Evolutionary conservation across 306 rosid genomes (phyloP).

Genomic region (Elaeagnus macrophylla): DNA sequence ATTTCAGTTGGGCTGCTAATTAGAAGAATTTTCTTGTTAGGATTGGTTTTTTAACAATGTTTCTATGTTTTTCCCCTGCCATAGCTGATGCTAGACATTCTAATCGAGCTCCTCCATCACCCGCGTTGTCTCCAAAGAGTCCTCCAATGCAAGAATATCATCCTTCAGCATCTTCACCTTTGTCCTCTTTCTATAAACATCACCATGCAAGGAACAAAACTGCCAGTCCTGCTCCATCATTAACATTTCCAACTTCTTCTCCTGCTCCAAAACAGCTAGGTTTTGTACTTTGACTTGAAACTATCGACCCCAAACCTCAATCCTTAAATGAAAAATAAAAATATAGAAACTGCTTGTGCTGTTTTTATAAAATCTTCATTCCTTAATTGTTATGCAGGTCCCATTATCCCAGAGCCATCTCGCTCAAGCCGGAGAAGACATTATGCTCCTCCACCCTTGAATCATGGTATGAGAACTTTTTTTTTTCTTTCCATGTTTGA

Average conservation of each 20-base stretch:
- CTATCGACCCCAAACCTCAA: not conserved
- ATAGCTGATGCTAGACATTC: slow-evolving; percentile 52
- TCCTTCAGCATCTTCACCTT: slow-evolving; percentile 45
- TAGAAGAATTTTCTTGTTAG: slow-evolving; percentile 1
- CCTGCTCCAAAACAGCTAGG: slow-evolving; percentile 42
- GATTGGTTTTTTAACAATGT: not conserved
- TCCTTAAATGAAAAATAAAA: not conserved
- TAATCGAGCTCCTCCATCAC: slow-evolving; percentile 37
- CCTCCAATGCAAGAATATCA: slow-evolving; percentile 27
- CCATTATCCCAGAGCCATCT: slow-evolving; percentile 33
- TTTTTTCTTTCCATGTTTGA: slow-evolving; percentile 12
- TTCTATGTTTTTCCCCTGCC: slow-evolving; percentile 18
- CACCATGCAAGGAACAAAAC: slow-evolving; percentile 35
- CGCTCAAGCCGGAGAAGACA: slow-evolving; percentile 29
- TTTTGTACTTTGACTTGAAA: slow-evolving; percentile 20
- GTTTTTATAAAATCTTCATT: not conserved
- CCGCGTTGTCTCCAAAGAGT: slow-evolving; percentile 35
- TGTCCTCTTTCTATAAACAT: slow-evolving; percentile 35
- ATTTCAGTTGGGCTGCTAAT: slow-evolving; percentile 15
- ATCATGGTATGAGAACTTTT: slow-evolving; percentile 39
- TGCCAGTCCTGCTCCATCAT: slow-evolving; percentile 53
- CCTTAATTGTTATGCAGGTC: slow-evolving; percentile 28
- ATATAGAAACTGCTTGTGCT: not conserved
- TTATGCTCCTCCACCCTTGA: slow-evolving; percentile 48
- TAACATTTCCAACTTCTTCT: slow-evolving; percentile 47